Conservation (phyloP, 2,329 filamentous ascomycete genomes). For the Hymenoscyphus scutula region DNA sequence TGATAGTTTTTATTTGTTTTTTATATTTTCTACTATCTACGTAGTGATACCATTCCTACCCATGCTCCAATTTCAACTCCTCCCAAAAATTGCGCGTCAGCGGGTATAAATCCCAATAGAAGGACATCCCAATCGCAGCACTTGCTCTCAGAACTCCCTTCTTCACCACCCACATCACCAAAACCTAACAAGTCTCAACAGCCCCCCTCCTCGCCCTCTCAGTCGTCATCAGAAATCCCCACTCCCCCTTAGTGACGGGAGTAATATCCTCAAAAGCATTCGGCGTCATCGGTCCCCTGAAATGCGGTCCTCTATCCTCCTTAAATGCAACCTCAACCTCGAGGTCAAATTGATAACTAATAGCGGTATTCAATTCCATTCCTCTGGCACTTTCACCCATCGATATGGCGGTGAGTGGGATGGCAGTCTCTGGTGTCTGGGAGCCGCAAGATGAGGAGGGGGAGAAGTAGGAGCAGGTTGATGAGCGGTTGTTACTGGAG, state of each 20-base stretch:
- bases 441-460: conserved; percentile 4
- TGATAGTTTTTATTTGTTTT: background rate
- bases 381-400: conserved; percentile 23
- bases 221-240: conserved; percentile 57
- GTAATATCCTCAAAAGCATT: conserved; percentile 62
- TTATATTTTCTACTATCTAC: background rate
- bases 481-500: background rate
- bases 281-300: conserved; percentile 52
- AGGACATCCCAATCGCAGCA: conserved; percentile 31
- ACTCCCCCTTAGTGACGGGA: conserved; percentile 60
- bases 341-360: conserved; percentile 14
- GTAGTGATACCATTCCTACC: background rate
- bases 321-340: conserved; percentile 12
- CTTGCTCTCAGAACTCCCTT: conserved; percentile 31
- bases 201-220: conserved; percentile 46
- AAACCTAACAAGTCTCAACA: conserved; percentile 49
- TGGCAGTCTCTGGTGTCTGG: background rate
- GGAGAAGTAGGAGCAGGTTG: conserved; percentile 7
- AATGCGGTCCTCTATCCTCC: conserved; percentile 33
- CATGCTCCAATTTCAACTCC: background rate
- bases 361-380: conserved; percentile 18
- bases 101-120: background rate
- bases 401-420: conserved; percentile 5
- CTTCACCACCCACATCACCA: background rate
- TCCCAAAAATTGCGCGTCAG: background rate